Conservation (phyloP, 192 early-diverging fungal species). For the Coemansia sp. region DNA sequence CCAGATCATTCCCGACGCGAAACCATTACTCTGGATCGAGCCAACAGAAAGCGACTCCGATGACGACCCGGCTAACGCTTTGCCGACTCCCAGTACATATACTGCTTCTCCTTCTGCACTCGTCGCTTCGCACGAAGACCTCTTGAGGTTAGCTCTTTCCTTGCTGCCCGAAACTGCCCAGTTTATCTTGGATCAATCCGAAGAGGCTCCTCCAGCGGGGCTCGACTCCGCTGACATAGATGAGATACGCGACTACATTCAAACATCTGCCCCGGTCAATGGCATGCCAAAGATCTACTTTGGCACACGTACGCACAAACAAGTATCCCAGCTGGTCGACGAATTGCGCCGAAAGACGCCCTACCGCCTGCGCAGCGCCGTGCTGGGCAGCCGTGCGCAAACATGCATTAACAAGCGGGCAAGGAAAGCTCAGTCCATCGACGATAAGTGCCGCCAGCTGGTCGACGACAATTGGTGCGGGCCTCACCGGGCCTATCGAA, state of each 20-base stretch:
- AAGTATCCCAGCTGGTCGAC: conserved; percentile 59
- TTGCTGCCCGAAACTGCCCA: neutral
- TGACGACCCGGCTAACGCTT: neutral
- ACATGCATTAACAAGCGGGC: conserved; percentile 53
- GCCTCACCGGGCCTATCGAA: neutral
- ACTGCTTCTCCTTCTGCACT: neutral
- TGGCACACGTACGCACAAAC: conserved; percentile 64
- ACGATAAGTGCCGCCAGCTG: conserved; percentile 41
- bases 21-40: neutral
- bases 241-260: conserved; percentile 8
- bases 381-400: conserved; percentile 59
- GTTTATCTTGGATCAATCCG: conserved; percentile 12
- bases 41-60: neutral
- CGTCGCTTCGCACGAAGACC: neutral
- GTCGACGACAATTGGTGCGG: conserved; percentile 36
- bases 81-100: neutral
- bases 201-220: conserved; percentile 10
- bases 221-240: conserved; percentile 15
- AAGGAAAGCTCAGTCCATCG: conserved; percentile 26
- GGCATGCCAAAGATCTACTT: conserved; percentile 52
- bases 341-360: conserved; percentile 61
- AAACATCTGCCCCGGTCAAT: neutral
- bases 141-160: neutral
- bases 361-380: conserved; percentile 58
- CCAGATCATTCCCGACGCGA: neutral